Conservation (phyloP, 441 rosid genomes). For the Aleurites moluccanus region DNA sequence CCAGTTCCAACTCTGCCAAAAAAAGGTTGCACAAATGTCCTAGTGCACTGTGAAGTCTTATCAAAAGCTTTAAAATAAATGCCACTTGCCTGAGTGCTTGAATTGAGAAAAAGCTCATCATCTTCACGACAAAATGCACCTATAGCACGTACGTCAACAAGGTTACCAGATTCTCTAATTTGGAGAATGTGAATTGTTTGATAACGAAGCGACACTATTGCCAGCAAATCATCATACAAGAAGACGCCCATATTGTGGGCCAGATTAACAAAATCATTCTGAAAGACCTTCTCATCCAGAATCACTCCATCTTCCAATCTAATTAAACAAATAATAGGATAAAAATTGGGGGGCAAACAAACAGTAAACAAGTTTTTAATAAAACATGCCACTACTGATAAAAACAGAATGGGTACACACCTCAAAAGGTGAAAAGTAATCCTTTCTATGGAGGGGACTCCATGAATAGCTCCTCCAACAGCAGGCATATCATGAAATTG, state of each 20-base stretch:
- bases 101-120: conserved; percentile 88
- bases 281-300: conserved; percentile 82
- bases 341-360: neutral
- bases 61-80: conserved; percentile 23
- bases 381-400: neutral
- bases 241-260: conserved; percentile 80
- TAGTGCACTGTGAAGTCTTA: neutral
- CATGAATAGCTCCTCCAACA: conserved; percentile 66
- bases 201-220: conserved; percentile 79
- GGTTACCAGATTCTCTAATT: conserved; percentile 85
- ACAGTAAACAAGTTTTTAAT: neutral
- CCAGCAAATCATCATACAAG: conserved; percentile 87
- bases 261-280: conserved; percentile 75
- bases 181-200: conserved; percentile 89
- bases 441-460: conserved; percentile 83
- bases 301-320: conserved; percentile 85
- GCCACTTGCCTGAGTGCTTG: conserved; percentile 66
- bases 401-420: conserved; percentile 32
- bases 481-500: conserved; percentile 85
- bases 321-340: conserved; percentile 17
- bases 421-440: conserved; percentile 84
- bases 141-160: conserved; percentile 86
- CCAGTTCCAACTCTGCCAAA: neutral
- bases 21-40: neutral
- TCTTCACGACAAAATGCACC: conserved; percentile 89